Evolutionary conservation across 495 filamentous ascomycete species (phyloP), one percentile per base, ranked within the genome.

Genomic region (Schizothecium vesticola): DNA sequence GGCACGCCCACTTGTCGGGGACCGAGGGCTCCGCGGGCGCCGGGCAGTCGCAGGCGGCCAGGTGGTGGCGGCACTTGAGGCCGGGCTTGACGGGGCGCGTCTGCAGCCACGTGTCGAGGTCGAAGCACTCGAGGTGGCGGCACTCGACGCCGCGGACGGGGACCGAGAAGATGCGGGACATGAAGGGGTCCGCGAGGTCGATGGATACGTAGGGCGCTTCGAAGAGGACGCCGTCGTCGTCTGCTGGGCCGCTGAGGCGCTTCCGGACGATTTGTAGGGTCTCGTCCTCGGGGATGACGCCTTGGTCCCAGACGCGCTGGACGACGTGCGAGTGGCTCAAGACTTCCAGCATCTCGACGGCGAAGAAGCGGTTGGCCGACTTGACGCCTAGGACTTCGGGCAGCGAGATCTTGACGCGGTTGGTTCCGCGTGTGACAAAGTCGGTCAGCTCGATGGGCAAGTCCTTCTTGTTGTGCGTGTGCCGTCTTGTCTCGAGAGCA

Each of bases 81-180:
- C 75, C 80, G 68, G 76, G 78, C 74, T 78, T 85, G 33, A 74
- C 66, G 33, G 77, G 79, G 0, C 90, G 85, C 0, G 90, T 92
- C 16, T 80, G 73, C 13, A 97, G 83, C 79, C 90, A 97, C 0
- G 86, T 92, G 26, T 92, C 86, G 24, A 95, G 88, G 75, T 97
- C 94, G 74, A 97, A 97, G 75, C 92, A 96, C 77, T 97, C 92
- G 43, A 87, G 78, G 75, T 97, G 94, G 8, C 78, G 78, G 75
- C 85, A 87, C 19, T 58, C 59, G 8, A 69, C 78, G 16, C 91
- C 87, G 21, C 93, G 88, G 8, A 86, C 91, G 3, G 93, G 93
- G 0, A 85, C 79, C 3, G 85, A 79, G 73, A 90, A 93, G n/a
- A 96, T 86, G 3, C 77, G 78, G 0, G 87, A 83, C 61, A 82